phyloP scores from a whole-genome alignment of 495 filamentous ascomycete genomes.

The Hypomontagnella submonticulosa region DNA sequence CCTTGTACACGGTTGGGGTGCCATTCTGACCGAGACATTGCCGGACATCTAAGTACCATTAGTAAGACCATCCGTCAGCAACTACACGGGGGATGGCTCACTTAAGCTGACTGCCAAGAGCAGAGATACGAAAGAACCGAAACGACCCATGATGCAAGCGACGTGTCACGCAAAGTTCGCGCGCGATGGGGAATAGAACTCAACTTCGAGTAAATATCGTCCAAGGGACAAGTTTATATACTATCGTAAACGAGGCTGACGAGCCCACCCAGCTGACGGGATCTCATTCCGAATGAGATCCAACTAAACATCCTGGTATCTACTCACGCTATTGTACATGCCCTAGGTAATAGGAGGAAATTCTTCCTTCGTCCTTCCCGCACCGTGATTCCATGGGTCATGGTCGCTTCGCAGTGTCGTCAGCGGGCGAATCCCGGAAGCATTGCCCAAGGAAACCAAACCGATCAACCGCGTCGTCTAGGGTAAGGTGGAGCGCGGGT shows the following conservation, averaged over 20 bases:
- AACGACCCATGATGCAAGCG: constrained; percentile 36
- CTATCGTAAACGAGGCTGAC: constrained; percentile 7
- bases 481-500: constrained; percentile 18
- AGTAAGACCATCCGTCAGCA: constrained; percentile 17
- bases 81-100: constrained; percentile 9
- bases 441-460: constrained; percentile 4
- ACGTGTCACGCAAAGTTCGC: constrained; percentile 14
- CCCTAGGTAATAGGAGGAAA: constrained; percentile 23
- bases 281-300: constrained; percentile 26
- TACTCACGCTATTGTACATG: not conserved
- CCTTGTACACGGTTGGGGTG: constrained; percentile 43
- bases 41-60: constrained; percentile 36
- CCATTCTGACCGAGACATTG: constrained; percentile 40
- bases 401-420: constrained; percentile 1
- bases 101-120: constrained; percentile 40
- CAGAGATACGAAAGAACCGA: constrained; percentile 27
- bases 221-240: constrained; percentile 13
- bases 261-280: constrained; percentile 18
- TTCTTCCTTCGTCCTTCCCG: not conserved
- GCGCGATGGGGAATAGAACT: constrained; percentile 7
- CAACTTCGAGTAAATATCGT: not conserved
- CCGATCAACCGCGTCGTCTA: constrained; percentile 4
- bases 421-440: not conserved
- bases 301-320: constrained; percentile 11
- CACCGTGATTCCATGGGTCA: constrained; percentile 9